Base-by-base conservation (phyloP, 1,139 yeast species). In the Yamadazyma atmosphaerica region DNA sequence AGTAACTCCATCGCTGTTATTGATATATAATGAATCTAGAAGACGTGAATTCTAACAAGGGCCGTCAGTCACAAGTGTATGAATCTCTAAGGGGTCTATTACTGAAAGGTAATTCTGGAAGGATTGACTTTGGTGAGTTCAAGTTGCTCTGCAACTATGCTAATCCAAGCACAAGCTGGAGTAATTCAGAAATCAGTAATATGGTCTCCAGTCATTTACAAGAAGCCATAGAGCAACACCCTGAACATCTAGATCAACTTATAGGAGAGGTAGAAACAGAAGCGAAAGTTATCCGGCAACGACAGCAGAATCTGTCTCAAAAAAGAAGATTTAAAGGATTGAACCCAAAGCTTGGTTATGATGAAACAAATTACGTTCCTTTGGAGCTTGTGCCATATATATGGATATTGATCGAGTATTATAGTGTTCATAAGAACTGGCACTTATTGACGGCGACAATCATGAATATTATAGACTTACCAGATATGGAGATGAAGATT, bases 391-490 rank as follows among this genome's bases (percentile, higher is more conserved):
- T 65, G 8, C 53, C 71, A 1, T 51, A 55, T 51, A 60, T 69
- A 3, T 61, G 64, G 52, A 55, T 59, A 32, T 42, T 66, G 17
- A 49, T 74, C 1, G 41, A 46, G 6, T 37, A 55, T 3, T 39
- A 49, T 4, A 33, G 39, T 0, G 47, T 43, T 5, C 50, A 51
- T 19, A 44, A 54, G 4, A 44, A 64, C 38, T 76, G 81, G 79
- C 60, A 74, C 21, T 41, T 74, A 4, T 44, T 77, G 1, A 60
- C 79, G 0, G 77, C 85, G 1, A 69, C 79, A 8, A 58, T 66
- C 4, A 54, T 81, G 17, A 77, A 77, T 42, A 54, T 77, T 9
- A 53, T 78, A 15, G 84, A 80, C 48, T 77, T 76, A 42, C 68
- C 70, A 37, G 77, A 75, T 17, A 65, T 74, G 0, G 45, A 47